Evolutionary conservation across 371 early-diverging fungal genomes (phyloP).

Genomic region (Mucor piriformis): DNA sequence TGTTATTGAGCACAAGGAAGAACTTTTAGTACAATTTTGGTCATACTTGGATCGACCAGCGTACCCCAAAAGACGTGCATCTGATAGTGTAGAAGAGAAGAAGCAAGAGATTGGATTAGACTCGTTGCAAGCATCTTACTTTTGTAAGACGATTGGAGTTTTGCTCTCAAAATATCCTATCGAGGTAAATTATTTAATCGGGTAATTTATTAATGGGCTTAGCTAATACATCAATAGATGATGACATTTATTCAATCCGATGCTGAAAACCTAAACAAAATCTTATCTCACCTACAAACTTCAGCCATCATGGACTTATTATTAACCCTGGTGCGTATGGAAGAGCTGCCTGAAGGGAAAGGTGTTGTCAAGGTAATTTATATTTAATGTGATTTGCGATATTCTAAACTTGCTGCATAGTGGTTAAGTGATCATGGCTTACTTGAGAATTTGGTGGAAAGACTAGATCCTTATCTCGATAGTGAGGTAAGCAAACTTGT

Average conservation of each 20-base stretch:
- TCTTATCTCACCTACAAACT: conserved; percentile 80
- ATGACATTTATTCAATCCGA: conserved; percentile 67
- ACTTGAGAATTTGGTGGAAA: conserved; percentile 72
- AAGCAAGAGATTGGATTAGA: conserved; percentile 30
- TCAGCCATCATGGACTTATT: conserved; percentile 87
- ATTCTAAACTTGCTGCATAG: conserved; percentile 25
- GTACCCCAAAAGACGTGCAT: conserved; percentile 25
- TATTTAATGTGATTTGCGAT: not conserved
- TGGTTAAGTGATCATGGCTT: conserved; percentile 84
- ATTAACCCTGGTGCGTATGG: conserved; percentile 86
- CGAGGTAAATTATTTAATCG: conserved; percentile 53
- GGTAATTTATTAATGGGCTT: conserved; percentile 1
- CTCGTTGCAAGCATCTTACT: conserved; percentile 82
- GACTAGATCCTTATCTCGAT: conserved; percentile 77
- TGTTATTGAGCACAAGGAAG: conserved; percentile 53
- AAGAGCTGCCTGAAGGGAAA: conserved; percentile 82
- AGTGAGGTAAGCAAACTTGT: conserved; percentile 51
- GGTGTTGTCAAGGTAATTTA: conserved; percentile 70
- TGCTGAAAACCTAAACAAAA: conserved; percentile 52
- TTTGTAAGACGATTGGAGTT: conserved; percentile 82
- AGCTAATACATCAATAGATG: conserved; percentile 27
- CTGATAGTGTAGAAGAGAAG: conserved; percentile 8
- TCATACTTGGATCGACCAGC: conserved; percentile 72
- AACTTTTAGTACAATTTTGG: conserved; percentile 78
- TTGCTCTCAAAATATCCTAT: conserved; percentile 81